A percentile compares a stretch with the other conserved stretches of the same genome.
Conservation (phyloP, 805 yeast genomes). For the Saturnispora galanensis region DNA sequence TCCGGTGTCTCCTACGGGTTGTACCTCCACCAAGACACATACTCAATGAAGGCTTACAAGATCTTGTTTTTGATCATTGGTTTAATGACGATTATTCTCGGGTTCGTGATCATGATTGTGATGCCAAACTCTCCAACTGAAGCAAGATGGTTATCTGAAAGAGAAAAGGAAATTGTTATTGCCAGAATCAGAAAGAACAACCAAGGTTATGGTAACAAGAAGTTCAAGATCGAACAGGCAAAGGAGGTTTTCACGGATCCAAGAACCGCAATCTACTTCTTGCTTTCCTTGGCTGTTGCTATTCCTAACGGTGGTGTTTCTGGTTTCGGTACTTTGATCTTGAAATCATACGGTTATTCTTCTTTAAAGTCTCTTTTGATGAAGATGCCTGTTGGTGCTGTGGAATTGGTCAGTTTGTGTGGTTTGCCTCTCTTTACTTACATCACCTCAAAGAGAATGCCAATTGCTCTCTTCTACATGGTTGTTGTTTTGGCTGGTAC, state of each 20-base stretch:
- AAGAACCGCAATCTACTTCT: constrained; percentile 28
- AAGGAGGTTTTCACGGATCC: constrained; percentile 37
- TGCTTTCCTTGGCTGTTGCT: constrained; percentile 22
- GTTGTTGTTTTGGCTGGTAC: constrained; percentile 3
- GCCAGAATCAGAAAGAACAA: constrained; percentile 27
- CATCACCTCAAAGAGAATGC: constrained; percentile 5
- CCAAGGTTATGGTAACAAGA: constrained; percentile 31
- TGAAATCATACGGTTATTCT: constrained; percentile 10
- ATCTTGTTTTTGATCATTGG: constrained; percentile 45
- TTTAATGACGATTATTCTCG: constrained; percentile 34
- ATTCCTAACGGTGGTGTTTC: constrained; percentile 12
- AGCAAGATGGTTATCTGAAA: constrained; percentile 33
- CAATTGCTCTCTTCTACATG: constrained; percentile 7
- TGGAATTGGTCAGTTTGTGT: constrained; percentile 25
- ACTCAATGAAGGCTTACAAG: constrained; percentile 30
- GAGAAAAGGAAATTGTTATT: constrained; percentile 31
- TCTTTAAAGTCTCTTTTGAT: constrained; percentile 13
- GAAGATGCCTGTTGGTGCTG: constrained; percentile 28
- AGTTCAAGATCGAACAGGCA: constrained; percentile 35
- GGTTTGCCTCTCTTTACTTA: background rate
- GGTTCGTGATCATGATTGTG: constrained; percentile 24
- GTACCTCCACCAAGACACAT: constrained; percentile 24
- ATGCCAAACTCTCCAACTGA: constrained; percentile 46
- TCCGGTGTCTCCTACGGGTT: constrained; percentile 14
- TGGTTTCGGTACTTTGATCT: constrained; percentile 9